Conservation (phyloP, 78 protist species). For the Tieghemostelium lacteum region DNA sequence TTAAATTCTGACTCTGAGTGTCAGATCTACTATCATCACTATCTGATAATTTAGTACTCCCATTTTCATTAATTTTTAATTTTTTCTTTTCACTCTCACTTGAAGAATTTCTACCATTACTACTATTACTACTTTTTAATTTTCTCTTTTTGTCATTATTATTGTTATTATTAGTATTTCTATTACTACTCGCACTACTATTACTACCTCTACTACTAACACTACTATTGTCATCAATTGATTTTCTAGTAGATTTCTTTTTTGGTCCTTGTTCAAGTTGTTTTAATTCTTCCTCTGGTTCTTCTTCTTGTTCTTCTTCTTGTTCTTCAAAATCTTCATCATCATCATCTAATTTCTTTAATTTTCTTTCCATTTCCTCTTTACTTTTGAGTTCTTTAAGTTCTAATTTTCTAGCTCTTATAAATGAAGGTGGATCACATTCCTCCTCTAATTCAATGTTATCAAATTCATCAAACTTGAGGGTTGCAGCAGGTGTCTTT, state of each 20-base stretch:
- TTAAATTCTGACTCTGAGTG: too few species aligned
- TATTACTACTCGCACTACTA: too few species aligned
- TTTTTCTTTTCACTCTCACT: background rate
- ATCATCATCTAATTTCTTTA: background rate
- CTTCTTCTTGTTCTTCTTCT: slow-evolving; percentile 1
- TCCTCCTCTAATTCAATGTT: slow-evolving; percentile 81
- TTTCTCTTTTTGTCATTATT: background rate
- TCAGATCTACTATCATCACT: background rate
- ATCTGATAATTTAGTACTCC: background rate
- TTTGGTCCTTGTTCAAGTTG: background rate
- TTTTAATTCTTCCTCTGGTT: background rate
- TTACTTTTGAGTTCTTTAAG: background rate
- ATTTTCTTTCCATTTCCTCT: slow-evolving; percentile 1
- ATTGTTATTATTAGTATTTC: too few species aligned
- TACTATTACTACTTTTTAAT: background rate
- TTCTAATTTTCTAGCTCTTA: slow-evolving; percentile 15
- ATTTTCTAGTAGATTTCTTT: background rate
- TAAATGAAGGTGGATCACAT: slow-evolving; percentile 89
- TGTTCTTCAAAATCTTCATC: background rate
- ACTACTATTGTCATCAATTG: background rate
- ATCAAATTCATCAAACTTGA: slow-evolving; percentile 73
- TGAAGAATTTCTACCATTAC: background rate
- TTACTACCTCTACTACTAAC: background rate
- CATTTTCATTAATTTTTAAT: slow-evolving; percentile 1
- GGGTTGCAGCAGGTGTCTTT: slow-evolving; percentile 39